A percentile compares a stretch with the other conserved stretches of the same genome.
Evolutionary conservation across 768 basidiomycete genomes (phyloP).

Genomic region (Sutorius australiensis): DNA sequence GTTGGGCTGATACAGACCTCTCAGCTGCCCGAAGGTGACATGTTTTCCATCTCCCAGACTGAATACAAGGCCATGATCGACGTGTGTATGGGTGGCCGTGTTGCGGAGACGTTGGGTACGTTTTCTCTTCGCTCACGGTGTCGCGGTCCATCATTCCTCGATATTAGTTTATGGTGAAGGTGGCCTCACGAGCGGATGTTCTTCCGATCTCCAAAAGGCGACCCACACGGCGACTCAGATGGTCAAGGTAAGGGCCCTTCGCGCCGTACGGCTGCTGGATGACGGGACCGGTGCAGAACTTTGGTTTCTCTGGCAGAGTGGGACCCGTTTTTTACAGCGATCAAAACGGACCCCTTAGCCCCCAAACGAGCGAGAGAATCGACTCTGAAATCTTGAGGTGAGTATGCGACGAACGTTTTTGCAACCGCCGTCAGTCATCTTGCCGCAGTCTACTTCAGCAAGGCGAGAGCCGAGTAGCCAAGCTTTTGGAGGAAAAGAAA

Average conservation of each 20-base stretch:
- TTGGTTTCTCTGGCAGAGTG: slow-evolving; percentile 73
- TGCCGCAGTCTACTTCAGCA: slow-evolving; percentile 56
- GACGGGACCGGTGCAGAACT: slow-evolving; percentile 43
- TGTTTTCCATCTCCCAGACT: slow-evolving; percentile 63
- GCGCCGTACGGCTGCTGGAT: not conserved
- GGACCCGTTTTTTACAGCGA: slow-evolving; percentile 83
- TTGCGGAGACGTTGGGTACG: slow-evolving; percentile 88
- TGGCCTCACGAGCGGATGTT: slow-evolving; percentile 88
- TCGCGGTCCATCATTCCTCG: slow-evolving; percentile 6
- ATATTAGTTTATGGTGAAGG: slow-evolving; percentile 78
- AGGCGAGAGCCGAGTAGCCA: slow-evolving; percentile 62
- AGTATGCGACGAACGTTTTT: slow-evolving; percentile 32
- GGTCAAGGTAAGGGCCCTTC: slow-evolving; percentile 67
- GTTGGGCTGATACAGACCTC: slow-evolving; percentile 50
- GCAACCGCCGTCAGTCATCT: too few relatives aligned
- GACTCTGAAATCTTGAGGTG: slow-evolving; percentile 84
- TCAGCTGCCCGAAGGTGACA: slow-evolving; percentile 73
- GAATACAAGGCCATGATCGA: slow-evolving; percentile 84
- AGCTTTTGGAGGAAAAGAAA: slow-evolving; percentile 60
- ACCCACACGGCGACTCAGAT: slow-evolving; percentile 77
- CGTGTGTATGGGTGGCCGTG: slow-evolving; percentile 90
- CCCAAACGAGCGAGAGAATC: slow-evolving; percentile 76
- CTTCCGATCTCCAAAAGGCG: slow-evolving; percentile 80
- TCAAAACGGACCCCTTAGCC: slow-evolving; percentile 64
- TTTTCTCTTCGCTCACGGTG: slow-evolving; percentile 1